Conservation (phyloP, 768 basidiomycete genomes). For the Termitomyces sp. region DNA sequence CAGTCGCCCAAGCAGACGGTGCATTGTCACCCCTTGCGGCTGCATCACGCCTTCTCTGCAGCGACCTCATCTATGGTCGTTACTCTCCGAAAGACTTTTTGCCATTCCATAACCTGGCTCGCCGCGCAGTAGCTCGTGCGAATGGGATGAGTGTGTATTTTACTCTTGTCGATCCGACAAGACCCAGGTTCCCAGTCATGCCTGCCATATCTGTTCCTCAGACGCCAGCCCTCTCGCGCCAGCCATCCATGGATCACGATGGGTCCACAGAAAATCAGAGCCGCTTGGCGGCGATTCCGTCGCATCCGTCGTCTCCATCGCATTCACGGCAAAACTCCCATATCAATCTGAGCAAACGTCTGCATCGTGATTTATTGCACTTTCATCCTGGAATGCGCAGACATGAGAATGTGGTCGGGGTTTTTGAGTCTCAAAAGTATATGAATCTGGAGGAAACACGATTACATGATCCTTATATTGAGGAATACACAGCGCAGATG, state of each 20-base stretch:
- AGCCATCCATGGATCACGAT: neutral
- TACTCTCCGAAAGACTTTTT: slow-evolving; percentile 54
- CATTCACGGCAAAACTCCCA: slow-evolving; percentile 18
- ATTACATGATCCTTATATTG: slow-evolving; percentile 42
- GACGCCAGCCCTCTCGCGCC: slow-evolving; percentile 20
- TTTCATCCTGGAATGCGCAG: slow-evolving; percentile 30
- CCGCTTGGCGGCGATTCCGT: neutral
- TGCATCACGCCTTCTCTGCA: slow-evolving; percentile 43
- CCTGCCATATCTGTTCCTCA: slow-evolving; percentile 30
- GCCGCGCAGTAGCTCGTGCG: slow-evolving; percentile 49
- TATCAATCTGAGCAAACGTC: slow-evolving; percentile 23
- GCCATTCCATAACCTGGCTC: slow-evolving; percentile 40
- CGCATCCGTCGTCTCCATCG: neutral
- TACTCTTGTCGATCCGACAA: slow-evolving; percentile 52
- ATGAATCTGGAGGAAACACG: slow-evolving; percentile 58
- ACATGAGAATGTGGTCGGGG: slow-evolving; percentile 55
- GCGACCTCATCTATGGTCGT: slow-evolving; percentile 55
- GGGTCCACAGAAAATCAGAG: neutral
- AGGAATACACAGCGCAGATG: slow-evolving; percentile 34
- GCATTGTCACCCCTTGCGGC: slow-evolving; percentile 48
- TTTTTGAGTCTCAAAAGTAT: slow-evolving; percentile 70
- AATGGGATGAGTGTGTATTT: slow-evolving; percentile 63
- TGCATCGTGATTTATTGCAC: slow-evolving; percentile 30
- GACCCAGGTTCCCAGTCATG: slow-evolving; percentile 50
- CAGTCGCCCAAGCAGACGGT: slow-evolving; percentile 37